phyloP scores from a whole-genome alignment of 2,329 filamentous ascomycete species.

The Colletotrichum sp. region DNA sequence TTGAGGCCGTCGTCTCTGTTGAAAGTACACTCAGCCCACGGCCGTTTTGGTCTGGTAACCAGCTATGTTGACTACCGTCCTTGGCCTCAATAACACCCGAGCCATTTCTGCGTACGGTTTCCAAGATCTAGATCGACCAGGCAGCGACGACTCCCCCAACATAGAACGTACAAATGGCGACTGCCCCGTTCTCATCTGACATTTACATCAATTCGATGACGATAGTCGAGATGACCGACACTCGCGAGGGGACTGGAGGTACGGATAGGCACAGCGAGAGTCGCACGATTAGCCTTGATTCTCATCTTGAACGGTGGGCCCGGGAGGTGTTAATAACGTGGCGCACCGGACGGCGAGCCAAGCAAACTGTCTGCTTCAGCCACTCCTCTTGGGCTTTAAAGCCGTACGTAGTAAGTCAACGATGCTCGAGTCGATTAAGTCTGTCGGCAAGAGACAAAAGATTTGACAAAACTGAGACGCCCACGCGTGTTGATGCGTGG shows the following conservation, averaged over 20 bases:
- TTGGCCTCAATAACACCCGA: not conserved
- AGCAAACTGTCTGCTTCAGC: not conserved
- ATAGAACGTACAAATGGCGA: not conserved
- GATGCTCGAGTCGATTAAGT: not conserved
- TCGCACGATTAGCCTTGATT: no score
- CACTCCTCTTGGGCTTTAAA: not conserved
- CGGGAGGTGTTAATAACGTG: no score
- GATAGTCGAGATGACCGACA: no score
- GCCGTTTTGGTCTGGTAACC: not conserved
- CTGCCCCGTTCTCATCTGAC: not conserved
- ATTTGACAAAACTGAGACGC: not conserved
- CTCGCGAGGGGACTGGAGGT: no score
- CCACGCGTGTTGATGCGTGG: no score
- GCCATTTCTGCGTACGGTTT: not conserved
- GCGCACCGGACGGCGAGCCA: not conserved
- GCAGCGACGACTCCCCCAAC: not conserved
- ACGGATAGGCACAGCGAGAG: no score
- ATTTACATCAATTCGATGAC: no score
- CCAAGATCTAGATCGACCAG: not conserved
- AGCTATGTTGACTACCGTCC: not conserved
- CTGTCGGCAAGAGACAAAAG: not conserved
- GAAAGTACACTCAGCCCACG: not conserved
- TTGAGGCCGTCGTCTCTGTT: not conserved
- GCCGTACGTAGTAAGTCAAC: not conserved
- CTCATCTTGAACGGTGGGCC: no score